Conservation (phyloP, 768 basidiomycete species). For the Hebeloma cylindrosporum region DNA sequence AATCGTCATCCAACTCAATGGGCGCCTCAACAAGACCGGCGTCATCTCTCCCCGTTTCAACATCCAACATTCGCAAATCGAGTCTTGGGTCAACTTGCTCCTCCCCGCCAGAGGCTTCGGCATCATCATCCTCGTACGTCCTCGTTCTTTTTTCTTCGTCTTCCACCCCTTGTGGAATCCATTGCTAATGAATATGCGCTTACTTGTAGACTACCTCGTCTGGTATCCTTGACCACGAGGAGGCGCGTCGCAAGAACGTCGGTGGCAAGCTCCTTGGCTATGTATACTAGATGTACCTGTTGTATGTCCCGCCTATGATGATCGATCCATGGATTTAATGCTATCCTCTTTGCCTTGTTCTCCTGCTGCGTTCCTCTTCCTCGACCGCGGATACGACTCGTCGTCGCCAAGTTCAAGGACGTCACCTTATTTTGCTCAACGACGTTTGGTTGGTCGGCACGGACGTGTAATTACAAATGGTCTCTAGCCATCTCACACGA, state of each 20-base stretch:
- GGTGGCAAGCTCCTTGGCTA: conserved; percentile 95
- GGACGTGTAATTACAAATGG: no score
- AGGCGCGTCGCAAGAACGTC: conserved; percentile 97
- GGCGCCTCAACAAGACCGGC: conserved; percentile 98
- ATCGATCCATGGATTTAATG: no score
- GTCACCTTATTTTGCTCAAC: no score
- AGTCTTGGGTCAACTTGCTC: conserved; percentile 95
- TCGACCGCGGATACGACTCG: no score
- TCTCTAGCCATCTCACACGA: no score
- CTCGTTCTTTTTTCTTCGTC: background rate
- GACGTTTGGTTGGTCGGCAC: no score
- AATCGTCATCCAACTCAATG: conserved; percentile 97
- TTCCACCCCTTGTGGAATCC: no score
- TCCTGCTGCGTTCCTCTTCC: no score
- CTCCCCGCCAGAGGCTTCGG: conserved; percentile 97
- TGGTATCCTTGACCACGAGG: conserved; percentile 98
- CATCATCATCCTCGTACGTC: conserved; percentile 86
- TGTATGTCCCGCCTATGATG: no score
- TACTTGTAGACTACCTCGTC: conserved; percentile 83
- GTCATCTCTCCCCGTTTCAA: conserved; percentile 99
- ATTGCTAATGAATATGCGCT: conserved; percentile 2
- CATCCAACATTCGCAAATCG: conserved; percentile 89
- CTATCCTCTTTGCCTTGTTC: no score
- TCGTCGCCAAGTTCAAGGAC: no score
- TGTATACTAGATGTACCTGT: conserved; percentile 67